These are phyloP conservation scores for Plasmopara viticola DNA, from an alignment of 352 stramenopile species.

Conservation along the genomic window DNA sequence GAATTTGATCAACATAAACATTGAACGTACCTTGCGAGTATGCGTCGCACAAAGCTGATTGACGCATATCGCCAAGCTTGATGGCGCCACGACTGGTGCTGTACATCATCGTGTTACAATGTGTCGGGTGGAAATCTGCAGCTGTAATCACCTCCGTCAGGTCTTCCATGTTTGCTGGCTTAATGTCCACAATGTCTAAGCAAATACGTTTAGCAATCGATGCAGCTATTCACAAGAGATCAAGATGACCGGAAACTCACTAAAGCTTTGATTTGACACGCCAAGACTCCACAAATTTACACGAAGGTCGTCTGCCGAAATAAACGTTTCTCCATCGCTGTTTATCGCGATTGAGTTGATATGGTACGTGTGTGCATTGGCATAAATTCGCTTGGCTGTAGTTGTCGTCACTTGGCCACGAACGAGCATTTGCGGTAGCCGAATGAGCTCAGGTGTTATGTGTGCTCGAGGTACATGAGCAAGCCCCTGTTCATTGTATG, in stretches of 20 bases:
- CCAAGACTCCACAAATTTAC: conserved; percentile 96
- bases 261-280: conserved; percentile 87
- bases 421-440: conserved; percentile 45
- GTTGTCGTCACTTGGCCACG: conserved; percentile 60
- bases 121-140: conserved; percentile 89
- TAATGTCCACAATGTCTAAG: conserved; percentile 94
- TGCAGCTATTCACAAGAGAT: not conserved
- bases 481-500: conserved; percentile 52
- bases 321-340: conserved; percentile 93
- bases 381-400: conserved; percentile 81
- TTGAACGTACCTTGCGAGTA: conserved; percentile 55
- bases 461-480: conserved; percentile 19
- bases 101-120: conserved; percentile 95
- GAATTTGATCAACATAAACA: not conserved
- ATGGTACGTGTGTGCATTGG: conserved; percentile 95
- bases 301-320: conserved; percentile 93
- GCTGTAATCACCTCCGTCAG: conserved; percentile 95
- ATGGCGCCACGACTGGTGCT: conserved; percentile 89
- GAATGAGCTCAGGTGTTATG: conserved; percentile 36
- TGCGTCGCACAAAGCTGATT: conserved; percentile 82
- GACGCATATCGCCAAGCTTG: conserved; percentile 90
- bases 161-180: conserved; percentile 95
- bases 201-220: not conserved
- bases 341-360: conserved; percentile 95
- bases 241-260: conserved; percentile 24